Conservation (phyloP, 495 filamentous ascomycete genomes). For the Penicillium lividum region DNA sequence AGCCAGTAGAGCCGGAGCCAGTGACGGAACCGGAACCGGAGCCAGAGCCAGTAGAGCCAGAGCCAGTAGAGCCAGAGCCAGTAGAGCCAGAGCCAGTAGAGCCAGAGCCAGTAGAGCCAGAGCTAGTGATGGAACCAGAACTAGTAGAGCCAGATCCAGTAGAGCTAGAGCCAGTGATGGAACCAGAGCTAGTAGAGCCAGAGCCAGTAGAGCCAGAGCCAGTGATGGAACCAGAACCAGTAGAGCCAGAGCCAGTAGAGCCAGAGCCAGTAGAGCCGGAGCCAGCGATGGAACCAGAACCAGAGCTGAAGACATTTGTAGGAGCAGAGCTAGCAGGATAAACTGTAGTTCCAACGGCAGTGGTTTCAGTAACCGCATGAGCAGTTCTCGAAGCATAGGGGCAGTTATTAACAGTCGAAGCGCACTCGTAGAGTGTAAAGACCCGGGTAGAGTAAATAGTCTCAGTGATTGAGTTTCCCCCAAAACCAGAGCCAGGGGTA, state of each 20-base stretch:
- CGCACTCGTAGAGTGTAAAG: not conserved
- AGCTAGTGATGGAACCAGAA: too few species aligned
- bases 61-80: not conserved
- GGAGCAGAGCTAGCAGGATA: not conserved
- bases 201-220: not conserved
- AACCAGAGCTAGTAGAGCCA: not conserved
- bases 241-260: not conserved
- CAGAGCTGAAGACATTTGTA: not conserved
- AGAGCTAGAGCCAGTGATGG: too few species aligned
- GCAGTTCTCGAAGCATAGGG: not conserved
- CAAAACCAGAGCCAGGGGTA: not conserved
- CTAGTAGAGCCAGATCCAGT: too few species aligned
- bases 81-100: not conserved
- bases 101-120: not conserved
- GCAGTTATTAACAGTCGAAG: not conserved
- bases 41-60: not conserved
- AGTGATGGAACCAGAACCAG: too few species aligned
- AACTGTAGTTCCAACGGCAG: not conserved
- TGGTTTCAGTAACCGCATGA: not conserved
- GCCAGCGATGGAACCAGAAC: not conserved
- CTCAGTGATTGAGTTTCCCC: not conserved
- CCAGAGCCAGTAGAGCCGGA: not conserved
- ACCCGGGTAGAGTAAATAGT: not conserved
- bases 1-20: not conserved
- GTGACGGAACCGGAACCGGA: not conserved